Conservation (phyloP, 306 rosid genomes). For the Cicer bijugum region DNA sequence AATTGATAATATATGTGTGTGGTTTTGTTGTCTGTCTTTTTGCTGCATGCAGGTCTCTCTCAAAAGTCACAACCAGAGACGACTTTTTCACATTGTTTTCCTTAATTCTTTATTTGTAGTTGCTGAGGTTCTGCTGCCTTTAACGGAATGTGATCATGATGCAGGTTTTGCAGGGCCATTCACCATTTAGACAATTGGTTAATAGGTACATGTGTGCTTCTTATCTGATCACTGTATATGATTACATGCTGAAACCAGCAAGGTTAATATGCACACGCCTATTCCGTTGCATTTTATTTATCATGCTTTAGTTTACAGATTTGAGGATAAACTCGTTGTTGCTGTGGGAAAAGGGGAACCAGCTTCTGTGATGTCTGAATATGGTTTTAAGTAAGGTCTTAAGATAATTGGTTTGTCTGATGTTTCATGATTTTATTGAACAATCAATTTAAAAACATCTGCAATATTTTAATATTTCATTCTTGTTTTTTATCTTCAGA, state of each 20-base stretch:
- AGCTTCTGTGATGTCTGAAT: conserved; percentile 83
- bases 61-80: not conserved
- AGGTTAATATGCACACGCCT: conserved; percentile 18
- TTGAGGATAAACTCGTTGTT: conserved; percentile 70
- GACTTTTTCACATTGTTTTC: conserved; percentile 19
- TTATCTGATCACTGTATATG: conserved; percentile 4
- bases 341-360: conserved; percentile 98
- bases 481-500: conserved; percentile 54
- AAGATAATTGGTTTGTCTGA: conserved; percentile 28
- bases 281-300: conserved; percentile 10
- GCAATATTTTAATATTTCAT: conserved; percentile 4
- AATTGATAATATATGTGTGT: not conserved
- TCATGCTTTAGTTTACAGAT: conserved; percentile 55
- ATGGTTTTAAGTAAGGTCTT: conserved; percentile 77
- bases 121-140: conserved; percentile 18
- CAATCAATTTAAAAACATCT: conserved; percentile 22
- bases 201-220: conserved; percentile 60
- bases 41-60: conserved; percentile 16
- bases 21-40: conserved; percentile 13
- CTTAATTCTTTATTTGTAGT: not conserved
- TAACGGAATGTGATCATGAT: conserved; percentile 14
- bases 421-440: conserved; percentile 22
- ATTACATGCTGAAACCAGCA: conserved; percentile 31
- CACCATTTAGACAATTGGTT: conserved; percentile 79
- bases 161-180: conserved; percentile 93